Percentiles rank a stretch among this genome's conserved stretches.
phyloP scores from a whole-genome alignment of 1,284 basidiomycete species.

The Ganoderma sinense region DNA sequence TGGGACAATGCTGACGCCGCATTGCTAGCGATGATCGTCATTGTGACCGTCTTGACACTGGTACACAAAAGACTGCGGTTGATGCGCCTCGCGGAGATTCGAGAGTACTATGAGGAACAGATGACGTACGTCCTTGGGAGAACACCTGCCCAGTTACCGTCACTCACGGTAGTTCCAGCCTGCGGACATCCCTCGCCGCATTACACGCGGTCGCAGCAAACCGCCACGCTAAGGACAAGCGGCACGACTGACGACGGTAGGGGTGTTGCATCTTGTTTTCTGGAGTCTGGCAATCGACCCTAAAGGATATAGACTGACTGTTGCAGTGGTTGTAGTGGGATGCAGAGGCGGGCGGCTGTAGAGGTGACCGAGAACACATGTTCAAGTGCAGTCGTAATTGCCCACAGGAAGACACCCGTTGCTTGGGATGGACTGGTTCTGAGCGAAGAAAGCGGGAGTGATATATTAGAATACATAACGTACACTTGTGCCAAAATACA shows the following conservation, averaged over 20 bases:
- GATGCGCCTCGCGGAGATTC: conserved; percentile 51
- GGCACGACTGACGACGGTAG: background rate
- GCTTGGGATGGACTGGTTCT: background rate
- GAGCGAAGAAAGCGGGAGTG: background rate
- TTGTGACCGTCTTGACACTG: conserved; percentile 51
- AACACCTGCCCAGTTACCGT: background rate
- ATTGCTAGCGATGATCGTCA: conserved; percentile 49
- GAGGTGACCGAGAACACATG: background rate
- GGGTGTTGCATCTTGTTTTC: background rate
- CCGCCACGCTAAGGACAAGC: conserved; percentile 26
- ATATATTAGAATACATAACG: conserved; percentile 29
- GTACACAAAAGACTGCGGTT: conserved; percentile 59
- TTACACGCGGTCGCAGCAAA: conserved; percentile 38
- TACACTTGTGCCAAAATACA: conserved; percentile 27
- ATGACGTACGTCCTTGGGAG: conserved; percentile 45
- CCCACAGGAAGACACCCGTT: background rate
- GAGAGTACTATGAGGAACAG: conserved; percentile 65
- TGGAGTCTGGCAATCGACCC: background rate
- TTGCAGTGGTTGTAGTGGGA: too few species aligned
- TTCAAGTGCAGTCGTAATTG: background rate
- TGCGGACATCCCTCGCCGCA: conserved; percentile 37
- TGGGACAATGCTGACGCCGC: background rate
- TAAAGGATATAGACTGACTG: background rate
- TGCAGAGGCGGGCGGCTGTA: too few species aligned
- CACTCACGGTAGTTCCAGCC: conserved; percentile 20